These are phyloP conservation scores for Themeda triandra DNA, from an alignment of 176 grass and related monocot species.

Conservation along the genomic window DNA sequence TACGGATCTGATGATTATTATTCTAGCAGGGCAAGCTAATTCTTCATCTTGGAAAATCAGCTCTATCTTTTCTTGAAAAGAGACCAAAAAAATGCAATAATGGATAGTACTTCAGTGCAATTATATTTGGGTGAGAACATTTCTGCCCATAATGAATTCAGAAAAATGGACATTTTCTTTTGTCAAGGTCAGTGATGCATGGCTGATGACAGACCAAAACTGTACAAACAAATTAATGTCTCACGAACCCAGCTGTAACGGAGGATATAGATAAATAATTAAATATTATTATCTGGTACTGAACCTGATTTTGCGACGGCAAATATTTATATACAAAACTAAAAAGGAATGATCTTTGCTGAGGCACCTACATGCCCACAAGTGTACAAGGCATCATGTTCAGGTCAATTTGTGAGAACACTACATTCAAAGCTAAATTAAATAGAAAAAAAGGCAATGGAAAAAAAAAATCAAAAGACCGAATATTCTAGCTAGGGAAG, in stretches of 20 bases:
- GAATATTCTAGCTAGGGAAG: background rate
- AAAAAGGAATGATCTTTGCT: background rate
- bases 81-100: background rate
- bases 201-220: background rate
- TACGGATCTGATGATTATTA: background rate
- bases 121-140: background rate
- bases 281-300: slow-evolving; percentile 1
- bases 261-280: background rate
- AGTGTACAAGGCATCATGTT: background rate
- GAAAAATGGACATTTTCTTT: background rate
- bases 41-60: background rate
- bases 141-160: background rate
- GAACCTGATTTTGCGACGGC: background rate
- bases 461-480: background rate
- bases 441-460: too few species aligned
- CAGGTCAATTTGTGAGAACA: background rate
- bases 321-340: background rate
- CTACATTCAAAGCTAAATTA: too few species aligned
- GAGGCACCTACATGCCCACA: background rate
- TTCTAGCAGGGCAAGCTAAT: background rate
- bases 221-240: background rate
- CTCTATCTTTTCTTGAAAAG: background rate
- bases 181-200: background rate
- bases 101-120: background rate
- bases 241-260: background rate